Percentiles rank a stretch among this genome's conserved stretches.
Evolutionary conservation across 2,329 filamentous ascomycete genomes (phyloP).

Genomic region (Epichloe amarillans): DNA sequence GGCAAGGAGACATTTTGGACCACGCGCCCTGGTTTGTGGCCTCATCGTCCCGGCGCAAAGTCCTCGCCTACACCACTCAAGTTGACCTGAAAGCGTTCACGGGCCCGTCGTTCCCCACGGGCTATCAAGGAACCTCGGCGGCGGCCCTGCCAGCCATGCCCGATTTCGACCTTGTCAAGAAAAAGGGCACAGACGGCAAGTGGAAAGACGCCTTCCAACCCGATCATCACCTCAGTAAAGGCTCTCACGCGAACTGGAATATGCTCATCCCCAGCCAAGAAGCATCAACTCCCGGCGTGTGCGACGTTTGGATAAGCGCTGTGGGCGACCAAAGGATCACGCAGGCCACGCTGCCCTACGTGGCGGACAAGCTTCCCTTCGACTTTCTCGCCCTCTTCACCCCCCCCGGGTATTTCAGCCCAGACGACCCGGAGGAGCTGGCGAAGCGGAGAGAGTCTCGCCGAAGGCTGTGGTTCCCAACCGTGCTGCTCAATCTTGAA

Average conservation of each 20-base stretch:
- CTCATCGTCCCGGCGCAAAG: slow-evolving; percentile 13
- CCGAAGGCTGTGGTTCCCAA: slow-evolving; percentile 61
- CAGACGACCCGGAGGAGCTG: background rate
- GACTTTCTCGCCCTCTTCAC: slow-evolving; percentile 2
- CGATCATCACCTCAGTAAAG: slow-evolving; percentile 15
- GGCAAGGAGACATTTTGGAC: slow-evolving; percentile 18
- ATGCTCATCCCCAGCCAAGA: slow-evolving; percentile 15
- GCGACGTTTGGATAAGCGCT: slow-evolving; percentile 46
- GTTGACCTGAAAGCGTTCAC: slow-evolving; percentile 14
- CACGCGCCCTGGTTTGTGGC: slow-evolving; percentile 18
- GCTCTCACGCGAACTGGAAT: slow-evolving; percentile 14
- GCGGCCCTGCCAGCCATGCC: slow-evolving; percentile 8
- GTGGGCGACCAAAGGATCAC: slow-evolving; percentile 47
- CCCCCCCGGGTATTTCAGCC: background rate
- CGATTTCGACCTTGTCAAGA: slow-evolving; percentile 8
- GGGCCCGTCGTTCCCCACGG: slow-evolving; percentile 18
- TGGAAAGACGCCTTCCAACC: slow-evolving; percentile 9
- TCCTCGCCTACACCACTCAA: slow-evolving; percentile 21
- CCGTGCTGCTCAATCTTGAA: slow-evolving; percentile 61
- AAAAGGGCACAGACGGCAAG: slow-evolving; percentile 5
- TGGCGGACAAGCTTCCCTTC: slow-evolving; percentile 47
- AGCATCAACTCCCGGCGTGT: slow-evolving; percentile 6
- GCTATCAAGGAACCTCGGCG: slow-evolving; percentile 11
- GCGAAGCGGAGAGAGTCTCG: background rate
- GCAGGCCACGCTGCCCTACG: slow-evolving; percentile 47